Conservation (phyloP, 176 grass and related monocot genomes). For the Triticum aestivum region IWGSC_CS_RefSeq_v2.1 NC_057799.1:14473972-14474471, state of each 20-base stretch:
- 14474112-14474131: too few species aligned
- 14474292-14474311: constrained; percentile 20
- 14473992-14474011: too few species aligned
- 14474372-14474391: not conserved
- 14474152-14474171: not conserved
- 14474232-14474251: not conserved
- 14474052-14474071: too few species aligned
- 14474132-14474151: not conserved
- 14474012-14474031: too few species aligned
- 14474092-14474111: too few species aligned
- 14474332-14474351: constrained; percentile 17
- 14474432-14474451: constrained; percentile 7
- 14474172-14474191: too few species aligned
- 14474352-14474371: constrained; percentile 38
- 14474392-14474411: not conserved
- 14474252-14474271: constrained; percentile 27
- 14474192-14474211: too few species aligned
- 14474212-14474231: not conserved
- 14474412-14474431: constrained; percentile 12
- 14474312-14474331: constrained; percentile 21
- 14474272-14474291: constrained; percentile 38
- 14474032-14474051: too few species aligned
- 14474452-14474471: constrained; percentile 14
- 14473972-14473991: too few species aligned
- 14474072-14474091: too few species aligned